These are phyloP conservation scores for Pichia sp. DNA, from an alignment of 1,139 yeast genomes.

Conservation along the genomic window DNA sequence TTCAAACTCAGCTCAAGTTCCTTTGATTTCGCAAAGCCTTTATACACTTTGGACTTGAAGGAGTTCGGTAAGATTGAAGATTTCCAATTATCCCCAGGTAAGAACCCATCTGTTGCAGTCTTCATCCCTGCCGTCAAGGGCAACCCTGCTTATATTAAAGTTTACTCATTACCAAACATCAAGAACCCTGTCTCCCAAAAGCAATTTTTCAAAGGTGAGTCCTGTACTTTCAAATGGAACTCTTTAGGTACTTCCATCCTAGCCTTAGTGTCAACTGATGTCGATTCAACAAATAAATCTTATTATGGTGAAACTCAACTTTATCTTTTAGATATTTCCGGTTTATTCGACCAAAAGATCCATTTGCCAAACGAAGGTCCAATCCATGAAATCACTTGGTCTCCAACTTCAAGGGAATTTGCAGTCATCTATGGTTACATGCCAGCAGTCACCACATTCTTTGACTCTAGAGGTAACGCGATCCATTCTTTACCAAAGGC, in stretches of 20 bases:
- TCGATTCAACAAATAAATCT: slow-evolving; percentile 89
- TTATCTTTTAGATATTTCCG: slow-evolving; percentile 88
- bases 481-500: slow-evolving; percentile 83
- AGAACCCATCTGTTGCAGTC: slow-evolving; percentile 88
- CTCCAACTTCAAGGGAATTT: slow-evolving; percentile 94
- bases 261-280: slow-evolving; percentile 94
- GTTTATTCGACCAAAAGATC: slow-evolving; percentile 88
- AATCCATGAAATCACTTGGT: slow-evolving; percentile 97
- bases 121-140: slow-evolving; percentile 84
- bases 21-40: slow-evolving; percentile 41
- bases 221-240: slow-evolving; percentile 93
- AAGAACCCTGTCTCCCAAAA: slow-evolving; percentile 81
- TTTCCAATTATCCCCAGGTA: slow-evolving; percentile 79
- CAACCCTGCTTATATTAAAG: slow-evolving; percentile 84
- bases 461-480: slow-evolving; percentile 90
- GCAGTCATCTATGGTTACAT: slow-evolving; percentile 97
- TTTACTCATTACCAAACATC: slow-evolving; percentile 76
- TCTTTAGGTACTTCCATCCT: slow-evolving; percentile 89
- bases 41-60: slow-evolving; percentile 49
- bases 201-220: slow-evolving; percentile 93
- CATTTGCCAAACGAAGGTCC: slow-evolving; percentile 92
- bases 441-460: slow-evolving; percentile 96
- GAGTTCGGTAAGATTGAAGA: slow-evolving; percentile 58
- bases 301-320: slow-evolving; percentile 97
- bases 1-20: slow-evolving; percentile 46